These are phyloP conservation scores for Globisporangium heterothallicum DNA, from an alignment of 352 stramenopile genomes.

Conservation along the genomic window DNA sequence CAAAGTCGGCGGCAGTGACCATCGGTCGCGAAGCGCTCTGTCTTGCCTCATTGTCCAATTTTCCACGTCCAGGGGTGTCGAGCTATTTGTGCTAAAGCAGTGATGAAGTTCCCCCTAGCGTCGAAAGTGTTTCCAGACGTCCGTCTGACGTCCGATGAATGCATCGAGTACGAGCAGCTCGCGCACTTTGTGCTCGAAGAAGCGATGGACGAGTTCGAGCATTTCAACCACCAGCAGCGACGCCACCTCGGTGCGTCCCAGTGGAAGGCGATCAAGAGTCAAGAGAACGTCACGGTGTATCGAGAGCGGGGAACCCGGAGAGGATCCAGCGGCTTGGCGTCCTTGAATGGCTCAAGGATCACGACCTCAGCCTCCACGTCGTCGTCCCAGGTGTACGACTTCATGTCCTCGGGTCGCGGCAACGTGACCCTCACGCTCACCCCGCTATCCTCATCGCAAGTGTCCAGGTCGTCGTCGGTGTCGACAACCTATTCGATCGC, in stretches of 20 bases:
- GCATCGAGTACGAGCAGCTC: slow-evolving; percentile 12
- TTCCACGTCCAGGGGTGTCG: no score
- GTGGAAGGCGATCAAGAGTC: slow-evolving; percentile 33
- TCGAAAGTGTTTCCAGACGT: slow-evolving; percentile 1
- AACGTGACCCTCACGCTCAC: no score
- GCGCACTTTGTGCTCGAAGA: slow-evolving; percentile 19
- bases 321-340: slow-evolving; percentile 1
- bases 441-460: neutral
- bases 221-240: slow-evolving; percentile 6
- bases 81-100: neutral
- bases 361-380: slow-evolving; percentile 1
- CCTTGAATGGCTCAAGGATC: neutral
- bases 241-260: slow-evolving; percentile 14
- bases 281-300: slow-evolving; percentile 31
- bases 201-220: slow-evolving; percentile 26
- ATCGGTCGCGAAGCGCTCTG: no score
- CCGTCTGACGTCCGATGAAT: slow-evolving; percentile 12
- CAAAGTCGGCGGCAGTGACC: no score
- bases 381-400: neutral
- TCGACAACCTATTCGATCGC: neutral
- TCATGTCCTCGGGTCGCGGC: no score
- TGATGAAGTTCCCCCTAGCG: slow-evolving; percentile 25
- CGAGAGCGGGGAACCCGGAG: slow-evolving; percentile 14
- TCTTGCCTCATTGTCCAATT: no score
- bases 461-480: neutral